Conservation (phyloP, 108 stramenopile species). For the Cyclotella cryptica region DNA sequence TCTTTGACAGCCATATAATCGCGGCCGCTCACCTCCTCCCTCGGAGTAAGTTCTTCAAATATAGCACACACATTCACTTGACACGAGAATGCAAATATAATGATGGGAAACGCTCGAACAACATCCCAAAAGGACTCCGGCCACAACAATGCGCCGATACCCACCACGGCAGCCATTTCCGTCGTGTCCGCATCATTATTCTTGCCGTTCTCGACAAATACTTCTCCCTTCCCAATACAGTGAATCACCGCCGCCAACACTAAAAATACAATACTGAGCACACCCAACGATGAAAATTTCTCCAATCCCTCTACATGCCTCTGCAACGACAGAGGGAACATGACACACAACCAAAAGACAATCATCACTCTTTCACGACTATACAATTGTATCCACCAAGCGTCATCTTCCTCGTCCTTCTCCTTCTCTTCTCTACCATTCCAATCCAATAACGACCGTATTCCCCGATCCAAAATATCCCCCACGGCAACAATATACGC, state of each 20-base stretch:
- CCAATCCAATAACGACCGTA: constrained; percentile 25
- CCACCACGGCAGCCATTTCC: background rate
- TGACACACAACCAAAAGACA: constrained; percentile 67
- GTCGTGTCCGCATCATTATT: background rate
- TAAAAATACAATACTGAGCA: constrained; percentile 70
- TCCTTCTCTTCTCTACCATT: background rate
- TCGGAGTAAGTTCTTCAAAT: constrained; percentile 66
- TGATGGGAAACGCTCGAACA: constrained; percentile 78
- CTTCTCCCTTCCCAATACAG: constrained; percentile 45
- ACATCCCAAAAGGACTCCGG: constrained; percentile 55
- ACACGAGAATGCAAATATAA: constrained; percentile 85
- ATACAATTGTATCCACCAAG: constrained; percentile 9
- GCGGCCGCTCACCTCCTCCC: background rate
- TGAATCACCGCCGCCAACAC: constrained; percentile 76
- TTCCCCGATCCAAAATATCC: constrained; percentile 72
- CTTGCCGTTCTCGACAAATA: background rate
- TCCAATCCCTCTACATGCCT: constrained; percentile 67
- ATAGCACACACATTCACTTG: constrained; percentile 87
- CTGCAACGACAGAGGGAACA: constrained; percentile 76
- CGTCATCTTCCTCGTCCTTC: background rate
- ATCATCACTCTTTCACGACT: constrained; percentile 49
- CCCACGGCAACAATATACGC: constrained; percentile 81
- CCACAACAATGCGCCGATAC: constrained; percentile 50
- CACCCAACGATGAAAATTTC: constrained; percentile 68
- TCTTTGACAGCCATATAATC: constrained; percentile 10